A percentile compares a stretch with the other conserved stretches of the same genome.
These are phyloP conservation scores for Candida sp. DNA, from an alignment of 1,139 yeast genomes.

Conservation along the genomic window DNA sequence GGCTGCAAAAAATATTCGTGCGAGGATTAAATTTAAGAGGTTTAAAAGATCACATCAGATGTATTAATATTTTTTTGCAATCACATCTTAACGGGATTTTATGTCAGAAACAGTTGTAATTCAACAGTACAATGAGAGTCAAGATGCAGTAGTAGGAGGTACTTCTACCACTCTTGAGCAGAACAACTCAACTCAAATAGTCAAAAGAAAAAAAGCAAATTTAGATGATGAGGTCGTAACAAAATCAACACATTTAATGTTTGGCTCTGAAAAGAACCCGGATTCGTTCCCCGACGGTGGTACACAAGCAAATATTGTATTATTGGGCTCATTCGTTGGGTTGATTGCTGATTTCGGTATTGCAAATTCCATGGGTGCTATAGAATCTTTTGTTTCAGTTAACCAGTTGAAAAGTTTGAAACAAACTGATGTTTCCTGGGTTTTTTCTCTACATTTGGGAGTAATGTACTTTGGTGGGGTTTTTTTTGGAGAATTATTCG, in stretches of 20 bases:
- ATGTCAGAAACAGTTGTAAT: no score
- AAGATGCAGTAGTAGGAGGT: background rate
- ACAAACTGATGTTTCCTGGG: constrained; percentile 56
- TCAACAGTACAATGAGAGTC: background rate
- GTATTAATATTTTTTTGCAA: no score
- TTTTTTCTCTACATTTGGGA: constrained; percentile 55
- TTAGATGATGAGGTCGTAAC: constrained; percentile 1
- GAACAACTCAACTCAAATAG: background rate
- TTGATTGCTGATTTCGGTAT: constrained; percentile 61
- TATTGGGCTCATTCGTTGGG: constrained; percentile 61
- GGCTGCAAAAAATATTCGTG: no score
- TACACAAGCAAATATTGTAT: constrained; percentile 50
- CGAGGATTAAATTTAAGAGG: no score
- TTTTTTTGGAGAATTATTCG: constrained; percentile 61
- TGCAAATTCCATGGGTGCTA: constrained; percentile 56
- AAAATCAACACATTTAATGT: constrained; percentile 16
- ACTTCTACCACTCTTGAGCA: background rate
- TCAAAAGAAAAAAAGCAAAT: background rate
- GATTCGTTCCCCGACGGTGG: constrained; percentile 64
- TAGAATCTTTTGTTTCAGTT: constrained; percentile 53
- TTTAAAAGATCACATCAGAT: no score
- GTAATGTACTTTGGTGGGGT: constrained; percentile 57
- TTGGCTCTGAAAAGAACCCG: constrained; percentile 20
- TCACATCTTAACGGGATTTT: no score
- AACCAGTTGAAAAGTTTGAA: constrained; percentile 45